Evolutionary conservation across 139 green algal species (phyloP).

Genomic region (Micromonas pusilla): DNA sequence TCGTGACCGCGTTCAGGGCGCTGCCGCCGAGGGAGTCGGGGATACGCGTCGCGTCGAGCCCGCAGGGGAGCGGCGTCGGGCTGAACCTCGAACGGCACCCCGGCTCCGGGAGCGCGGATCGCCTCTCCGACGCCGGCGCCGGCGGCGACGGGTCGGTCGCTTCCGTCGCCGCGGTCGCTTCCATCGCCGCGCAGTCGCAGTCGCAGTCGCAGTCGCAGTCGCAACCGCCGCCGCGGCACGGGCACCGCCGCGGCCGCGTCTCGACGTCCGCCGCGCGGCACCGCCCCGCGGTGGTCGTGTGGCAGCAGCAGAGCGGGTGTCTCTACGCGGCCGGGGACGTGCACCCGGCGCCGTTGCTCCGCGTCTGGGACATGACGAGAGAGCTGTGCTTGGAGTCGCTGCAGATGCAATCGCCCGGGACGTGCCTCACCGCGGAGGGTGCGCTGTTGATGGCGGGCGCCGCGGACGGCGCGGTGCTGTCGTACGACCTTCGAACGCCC

Average conservation of each 20-base stretch:
- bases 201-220: no score
- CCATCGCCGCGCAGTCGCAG: no score
- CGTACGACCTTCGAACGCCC: conserved; percentile 16
- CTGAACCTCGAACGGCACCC: no score
- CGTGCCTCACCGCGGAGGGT: conserved; percentile 16
- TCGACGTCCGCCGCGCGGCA: no score
- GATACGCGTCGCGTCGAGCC: not conserved
- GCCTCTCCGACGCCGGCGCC: no score
- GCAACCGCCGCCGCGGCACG: no score
- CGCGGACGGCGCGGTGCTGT: conserved; percentile 3
- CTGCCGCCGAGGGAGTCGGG: conserved; percentile 6
- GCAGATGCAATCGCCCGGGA: conserved; percentile 1
- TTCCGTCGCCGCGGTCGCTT: no score
- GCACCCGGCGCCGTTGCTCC: conserved; percentile 11
- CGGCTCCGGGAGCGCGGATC: no score
- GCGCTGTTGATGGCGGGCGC: conserved; percentile 18
- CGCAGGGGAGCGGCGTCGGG: not conserved
- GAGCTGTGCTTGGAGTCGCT: conserved; percentile 24
- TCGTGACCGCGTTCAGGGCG: conserved; percentile 24
- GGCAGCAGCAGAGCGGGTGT: conserved; percentile 25
- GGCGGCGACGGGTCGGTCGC: no score
- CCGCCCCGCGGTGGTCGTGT: conserved; percentile 3
- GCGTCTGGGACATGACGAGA: conserved; percentile 29
- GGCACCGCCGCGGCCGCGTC: no score
- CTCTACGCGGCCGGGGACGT: conserved; percentile 28